These are phyloP conservation scores for Daldinia concentrica DNA, from an alignment of 495 filamentous ascomycete genomes.

Conservation along the genomic window DNA sequence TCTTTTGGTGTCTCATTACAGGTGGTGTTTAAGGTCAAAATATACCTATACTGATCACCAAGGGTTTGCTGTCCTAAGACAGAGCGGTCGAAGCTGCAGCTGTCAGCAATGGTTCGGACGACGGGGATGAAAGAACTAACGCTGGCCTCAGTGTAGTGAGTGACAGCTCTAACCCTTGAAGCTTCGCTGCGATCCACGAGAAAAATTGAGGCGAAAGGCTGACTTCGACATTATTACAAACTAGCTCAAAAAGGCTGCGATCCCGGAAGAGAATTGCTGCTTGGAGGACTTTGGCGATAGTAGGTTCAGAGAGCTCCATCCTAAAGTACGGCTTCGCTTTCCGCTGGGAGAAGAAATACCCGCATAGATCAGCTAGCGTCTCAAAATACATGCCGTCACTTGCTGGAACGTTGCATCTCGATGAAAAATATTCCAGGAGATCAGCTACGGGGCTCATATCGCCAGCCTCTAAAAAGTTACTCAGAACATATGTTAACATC, in stretches of 20 bases:
- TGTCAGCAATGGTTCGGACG: background rate
- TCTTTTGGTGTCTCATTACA: background rate
- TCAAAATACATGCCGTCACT: background rate
- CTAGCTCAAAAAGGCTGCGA: slow-evolving; percentile 6
- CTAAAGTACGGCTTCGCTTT: background rate
- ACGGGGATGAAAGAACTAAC: slow-evolving; percentile 3
- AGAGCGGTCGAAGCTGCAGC: slow-evolving; percentile 13
- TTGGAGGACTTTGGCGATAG: slow-evolving; percentile 12
- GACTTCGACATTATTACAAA: slow-evolving; percentile 11
- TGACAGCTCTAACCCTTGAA: background rate
- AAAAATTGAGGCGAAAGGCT: slow-evolving; percentile 15
- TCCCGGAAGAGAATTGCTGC: background rate
- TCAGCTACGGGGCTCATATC: background rate
- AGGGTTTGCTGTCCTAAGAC: slow-evolving; percentile 9
- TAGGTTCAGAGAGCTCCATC: slow-evolving; percentile 5
- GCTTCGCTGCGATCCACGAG: background rate
- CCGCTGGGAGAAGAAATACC: background rate
- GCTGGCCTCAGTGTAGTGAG: slow-evolving; percentile 1
- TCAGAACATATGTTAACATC: background rate
- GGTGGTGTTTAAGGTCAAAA: background rate
- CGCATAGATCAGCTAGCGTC: background rate
- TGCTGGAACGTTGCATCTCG: background rate
- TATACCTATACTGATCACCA: slow-evolving; percentile 9
- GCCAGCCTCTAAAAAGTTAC: background rate
- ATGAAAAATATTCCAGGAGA: slow-evolving; percentile 15